Evolutionary conservation across 2,329 filamentous ascomycete genomes (phyloP).

Genomic region (Colletotrichum sp.): DNA sequence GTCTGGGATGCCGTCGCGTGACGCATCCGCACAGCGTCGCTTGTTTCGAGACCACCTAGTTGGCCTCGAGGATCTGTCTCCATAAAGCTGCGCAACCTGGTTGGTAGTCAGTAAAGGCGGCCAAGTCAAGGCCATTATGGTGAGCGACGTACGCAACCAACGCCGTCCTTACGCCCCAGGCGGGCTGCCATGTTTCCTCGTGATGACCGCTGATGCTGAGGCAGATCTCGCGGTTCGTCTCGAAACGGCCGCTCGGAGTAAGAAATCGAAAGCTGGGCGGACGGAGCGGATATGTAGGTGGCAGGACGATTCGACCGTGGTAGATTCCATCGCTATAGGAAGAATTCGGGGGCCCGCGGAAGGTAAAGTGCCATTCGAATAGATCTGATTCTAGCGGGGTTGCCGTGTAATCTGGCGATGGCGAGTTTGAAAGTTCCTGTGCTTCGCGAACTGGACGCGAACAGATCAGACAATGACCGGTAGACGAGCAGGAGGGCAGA

Average conservation of each 20-base stretch:
- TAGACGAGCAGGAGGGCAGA: neutral
- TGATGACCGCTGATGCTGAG: constrained; percentile 93
- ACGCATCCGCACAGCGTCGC: constrained; percentile 67
- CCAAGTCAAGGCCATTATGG: neutral
- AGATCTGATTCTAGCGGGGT: constrained; percentile 87
- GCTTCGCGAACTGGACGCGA: constrained; percentile 80
- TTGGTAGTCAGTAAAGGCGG: neutral
- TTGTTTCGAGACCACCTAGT: constrained; percentile 85
- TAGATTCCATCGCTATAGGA: constrained; percentile 85
- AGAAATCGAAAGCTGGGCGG: constrained; percentile 96
- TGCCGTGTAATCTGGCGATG: constrained; percentile 86
- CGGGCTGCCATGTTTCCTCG: constrained; percentile 98
- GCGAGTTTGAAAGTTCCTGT: constrained; percentile 78
- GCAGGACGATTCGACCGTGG: constrained; percentile 93
- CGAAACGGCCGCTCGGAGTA: constrained; percentile 90
- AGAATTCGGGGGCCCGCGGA: constrained; percentile 85
- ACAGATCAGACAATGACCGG: neutral
- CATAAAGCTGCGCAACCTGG: constrained; percentile 83
- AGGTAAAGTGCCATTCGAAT: constrained; percentile 98
- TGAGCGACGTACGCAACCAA: constrained; percentile 62
- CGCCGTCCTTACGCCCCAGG: constrained; percentile 94
- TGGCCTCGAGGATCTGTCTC: constrained; percentile 88
- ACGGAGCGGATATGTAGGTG: constrained; percentile 86
- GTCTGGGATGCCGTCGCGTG: constrained; percentile 70
- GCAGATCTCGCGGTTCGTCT: constrained; percentile 96